phyloP scores from a whole-genome alignment of 148 eudicot genomes.

The Silene latifolia region DNA sequence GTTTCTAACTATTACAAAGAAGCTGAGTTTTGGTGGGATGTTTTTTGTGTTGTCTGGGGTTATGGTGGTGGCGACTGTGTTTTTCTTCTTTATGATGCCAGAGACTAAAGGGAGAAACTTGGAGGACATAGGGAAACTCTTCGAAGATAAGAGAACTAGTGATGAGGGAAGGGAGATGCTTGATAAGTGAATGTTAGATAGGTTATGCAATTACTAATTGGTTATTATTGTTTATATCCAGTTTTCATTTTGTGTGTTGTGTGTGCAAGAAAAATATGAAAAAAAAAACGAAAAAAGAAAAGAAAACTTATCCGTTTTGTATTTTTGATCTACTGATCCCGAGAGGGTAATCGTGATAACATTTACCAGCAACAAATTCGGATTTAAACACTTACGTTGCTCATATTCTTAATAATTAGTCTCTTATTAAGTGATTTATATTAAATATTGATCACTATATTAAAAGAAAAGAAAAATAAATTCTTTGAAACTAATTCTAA shows the following conservation, averaged over 20 bases:
- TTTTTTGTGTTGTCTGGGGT: constrained; percentile 63
- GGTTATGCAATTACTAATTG: neutral
- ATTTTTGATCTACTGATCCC: neutral
- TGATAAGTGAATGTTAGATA: constrained; percentile 6
- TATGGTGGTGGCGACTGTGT: constrained; percentile 51
- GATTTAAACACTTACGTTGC: too few species aligned
- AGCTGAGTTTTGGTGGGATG: constrained; percentile 71
- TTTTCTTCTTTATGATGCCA: constrained; percentile 68
- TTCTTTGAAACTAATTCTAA: too few species aligned
- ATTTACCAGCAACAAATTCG: too few species aligned
- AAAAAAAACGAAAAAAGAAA: too few species aligned
- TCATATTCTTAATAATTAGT: too few species aligned
- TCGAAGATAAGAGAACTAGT: constrained; percentile 39
- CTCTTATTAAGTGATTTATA: too few species aligned
- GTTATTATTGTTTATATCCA: neutral
- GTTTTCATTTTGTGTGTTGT: neutral
- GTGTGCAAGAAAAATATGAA: neutral
- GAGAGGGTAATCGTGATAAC: neutral
- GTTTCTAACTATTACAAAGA: constrained; percentile 47
- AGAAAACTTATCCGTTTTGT: too few species aligned
- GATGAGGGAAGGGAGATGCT: constrained; percentile 23
- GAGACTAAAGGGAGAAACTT: constrained; percentile 80
- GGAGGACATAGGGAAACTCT: constrained; percentile 59
- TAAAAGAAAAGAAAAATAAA: too few species aligned
- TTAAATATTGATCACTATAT: too few species aligned